Evolutionary conservation across 805 yeast species (phyloP).

Genomic region (Candida stauntonica): DNA sequence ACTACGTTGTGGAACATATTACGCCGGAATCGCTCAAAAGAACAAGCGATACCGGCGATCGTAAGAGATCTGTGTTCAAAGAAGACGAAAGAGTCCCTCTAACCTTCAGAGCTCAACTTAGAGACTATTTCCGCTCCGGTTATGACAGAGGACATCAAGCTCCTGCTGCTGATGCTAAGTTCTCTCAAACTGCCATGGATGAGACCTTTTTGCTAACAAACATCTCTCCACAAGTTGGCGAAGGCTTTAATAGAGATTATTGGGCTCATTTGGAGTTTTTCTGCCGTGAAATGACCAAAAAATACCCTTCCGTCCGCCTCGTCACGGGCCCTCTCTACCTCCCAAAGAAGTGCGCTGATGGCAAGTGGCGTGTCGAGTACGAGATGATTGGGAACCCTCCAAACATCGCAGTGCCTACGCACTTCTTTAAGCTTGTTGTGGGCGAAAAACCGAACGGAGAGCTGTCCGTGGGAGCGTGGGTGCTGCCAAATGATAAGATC

Average conservation of each 20-base stretch:
- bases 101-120: conserved; percentile 67
- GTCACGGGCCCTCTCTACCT: conserved; percentile 92
- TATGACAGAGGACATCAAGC: conserved; percentile 97
- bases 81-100: conserved; percentile 84
- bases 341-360: conserved; percentile 72
- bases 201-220: conserved; percentile 88
- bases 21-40: conserved; percentile 63
- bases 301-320: conserved; percentile 71
- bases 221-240: conserved; percentile 96
- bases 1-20: conserved; percentile 82
- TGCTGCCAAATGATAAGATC: conserved; percentile 82
- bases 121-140: conserved; percentile 91
- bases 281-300: conserved; percentile 67
- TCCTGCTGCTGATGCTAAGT: conserved; percentile 97
- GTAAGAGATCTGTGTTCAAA: conserved; percentile 75
- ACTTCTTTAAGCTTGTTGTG: conserved; percentile 85
- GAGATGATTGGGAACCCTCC: conserved; percentile 98
- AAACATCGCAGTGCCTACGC: conserved; percentile 94
- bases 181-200: conserved; percentile 86
- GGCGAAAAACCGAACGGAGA: conserved; percentile 58
- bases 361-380: conserved; percentile 78
- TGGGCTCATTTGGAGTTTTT: conserved; percentile 98
- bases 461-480: conserved; percentile 86
- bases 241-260: conserved; percentile 93
- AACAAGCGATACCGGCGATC: conserved; percentile 51